Evolutionary conservation across 345 rosid species (phyloP), one percentile per base, ranked within the genome.

Genomic region (Balakata baccata): DNA sequence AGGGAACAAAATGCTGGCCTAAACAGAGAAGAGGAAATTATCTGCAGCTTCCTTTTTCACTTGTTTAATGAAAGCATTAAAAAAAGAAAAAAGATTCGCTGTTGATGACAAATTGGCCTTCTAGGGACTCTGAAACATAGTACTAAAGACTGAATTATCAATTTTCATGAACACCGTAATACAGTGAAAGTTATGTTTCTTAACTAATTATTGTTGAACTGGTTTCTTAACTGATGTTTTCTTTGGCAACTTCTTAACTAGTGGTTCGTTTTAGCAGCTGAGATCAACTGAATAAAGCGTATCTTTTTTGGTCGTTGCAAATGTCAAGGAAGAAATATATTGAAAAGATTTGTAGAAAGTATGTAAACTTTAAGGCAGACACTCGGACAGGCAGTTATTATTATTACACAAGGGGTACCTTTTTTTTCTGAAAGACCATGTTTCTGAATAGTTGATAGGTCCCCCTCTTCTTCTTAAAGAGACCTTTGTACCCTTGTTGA

Each of bases 1-100:
- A 83, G 75, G 86, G 86, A 86, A 85, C 86, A 78, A 82, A 82
- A 45, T 82, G 86, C 79, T 68, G 75, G 75, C 12, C 51, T 70
- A 51, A 52, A 41, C 49, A 51, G 43, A 39, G 53, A 61, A 0
- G 13, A 59, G 7, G 41, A 49, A 66, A 56, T 18, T 11, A 50
- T 43, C 13, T 57, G 14, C 45, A 25, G 18, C 20, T 71, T 13
- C 38, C 41, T 7, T 52, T 22, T 41, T 11, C 12, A 0, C 50
- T 49, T 34, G 7, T 53, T 52, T 25, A 58, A 5, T 50, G 3
- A 18, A 6, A 53, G 6, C 20, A 54, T 18, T 54, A 54, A 54
- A 39, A 39, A 12, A 54, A 39, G 22, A 12, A 9, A 58, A 68
- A 67, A 38, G 16, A 22, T 7, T 5, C 50, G 7, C 25, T n/a